A percentile compares a stretch with the other conserved stretches of the same genome.
These are phyloP conservation scores for Colletotrichum nymphaeae DNA, from an alignment of 2,329 filamentous ascomycete species.

Conservation along the genomic window DNA sequence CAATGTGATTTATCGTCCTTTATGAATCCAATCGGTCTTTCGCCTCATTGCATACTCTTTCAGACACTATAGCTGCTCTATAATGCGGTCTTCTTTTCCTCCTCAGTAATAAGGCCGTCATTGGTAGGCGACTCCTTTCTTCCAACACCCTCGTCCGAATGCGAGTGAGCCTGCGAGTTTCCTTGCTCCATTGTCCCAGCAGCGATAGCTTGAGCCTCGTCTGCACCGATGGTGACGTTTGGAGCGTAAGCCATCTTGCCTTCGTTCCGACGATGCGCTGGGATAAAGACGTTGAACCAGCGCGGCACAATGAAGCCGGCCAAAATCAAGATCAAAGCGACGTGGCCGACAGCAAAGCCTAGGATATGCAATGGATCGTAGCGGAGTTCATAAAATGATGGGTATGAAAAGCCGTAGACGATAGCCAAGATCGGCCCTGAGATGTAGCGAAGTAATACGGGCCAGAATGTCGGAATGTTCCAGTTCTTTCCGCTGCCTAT, in stretches of 20 bases:
- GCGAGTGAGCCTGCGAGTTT: neutral
- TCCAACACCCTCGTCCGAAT: neutral
- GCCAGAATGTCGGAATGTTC: constrained; percentile 64
- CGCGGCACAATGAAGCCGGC: constrained; percentile 62
- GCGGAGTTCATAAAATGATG: constrained; percentile 58
- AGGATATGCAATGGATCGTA: constrained; percentile 63
- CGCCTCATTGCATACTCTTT: too few relatives aligned
- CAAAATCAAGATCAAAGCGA: constrained; percentile 58
- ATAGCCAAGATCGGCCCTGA: constrained; percentile 62
- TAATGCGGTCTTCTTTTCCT: neutral
- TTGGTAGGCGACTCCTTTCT: constrained; percentile 12
- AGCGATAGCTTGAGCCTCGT: constrained; percentile 32
- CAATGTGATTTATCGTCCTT: too few relatives aligned
- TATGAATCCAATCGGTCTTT: too few relatives aligned
- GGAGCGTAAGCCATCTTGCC: constrained; percentile 48
- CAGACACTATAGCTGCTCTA: neutral
- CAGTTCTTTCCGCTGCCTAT: constrained; percentile 66
- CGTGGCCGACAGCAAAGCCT: constrained; percentile 60
- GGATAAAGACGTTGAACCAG: constrained; percentile 66
- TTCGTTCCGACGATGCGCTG: constrained; percentile 56
- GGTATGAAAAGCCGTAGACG: constrained; percentile 64
- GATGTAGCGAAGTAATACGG: constrained; percentile 61
- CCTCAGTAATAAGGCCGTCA: constrained; percentile 3
- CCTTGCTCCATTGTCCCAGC: constrained; percentile 19
- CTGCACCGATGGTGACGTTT: constrained; percentile 23